Base-by-base conservation (phyloP, 257 asterid genomes). In the Solanum ahanhuiri region DNA sequence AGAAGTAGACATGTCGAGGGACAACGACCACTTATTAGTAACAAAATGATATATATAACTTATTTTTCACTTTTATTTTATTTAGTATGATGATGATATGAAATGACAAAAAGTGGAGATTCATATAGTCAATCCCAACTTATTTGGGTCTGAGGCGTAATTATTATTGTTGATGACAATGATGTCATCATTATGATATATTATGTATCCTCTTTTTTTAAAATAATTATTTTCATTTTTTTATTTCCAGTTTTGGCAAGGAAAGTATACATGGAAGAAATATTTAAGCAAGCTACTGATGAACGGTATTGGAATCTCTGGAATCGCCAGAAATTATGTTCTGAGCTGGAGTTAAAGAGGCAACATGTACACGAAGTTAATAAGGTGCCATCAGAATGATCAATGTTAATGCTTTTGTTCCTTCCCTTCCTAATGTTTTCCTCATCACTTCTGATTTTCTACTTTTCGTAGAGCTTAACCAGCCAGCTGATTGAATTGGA, bases 211-310 rank as follows among this genome's bases (percentile, higher is more conserved):
- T 90, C 84, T 84, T 28, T 60, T 57, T 18, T 1, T 2, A 57
- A 57, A 57, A 57, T 54, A 57, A 57, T 57, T 57, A 18, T 57
- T 18, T 57, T 18, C 23, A 57, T 17, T 69, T 79, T 18, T 88
- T 85, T 86, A 85, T 79, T 90, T 86, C 45, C 93, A 96, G 99
- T 94, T 89, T 86, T 90, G 90, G 96, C 93, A 6, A 97, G 96
- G 93, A 94, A 95, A 94, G 88, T 86, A 54, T 54, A 94, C 89
- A 86, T 94, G 93, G 95, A 92, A 91, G 97, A 98, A 81, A 89
- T 95, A 88, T 91, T 97, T 87, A 94, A 89, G 93, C 98, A 97
- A 93, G 94, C 97, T 88, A 88, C 93, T 84, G 99, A 96, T 91
- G 89, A 85, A 89, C 90, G 89, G 87, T 97, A 97, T 89, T 94